Evolutionary conservation across 352 stramenopile species (phyloP).

Genomic region (Phytopythium sindhum): DNA sequence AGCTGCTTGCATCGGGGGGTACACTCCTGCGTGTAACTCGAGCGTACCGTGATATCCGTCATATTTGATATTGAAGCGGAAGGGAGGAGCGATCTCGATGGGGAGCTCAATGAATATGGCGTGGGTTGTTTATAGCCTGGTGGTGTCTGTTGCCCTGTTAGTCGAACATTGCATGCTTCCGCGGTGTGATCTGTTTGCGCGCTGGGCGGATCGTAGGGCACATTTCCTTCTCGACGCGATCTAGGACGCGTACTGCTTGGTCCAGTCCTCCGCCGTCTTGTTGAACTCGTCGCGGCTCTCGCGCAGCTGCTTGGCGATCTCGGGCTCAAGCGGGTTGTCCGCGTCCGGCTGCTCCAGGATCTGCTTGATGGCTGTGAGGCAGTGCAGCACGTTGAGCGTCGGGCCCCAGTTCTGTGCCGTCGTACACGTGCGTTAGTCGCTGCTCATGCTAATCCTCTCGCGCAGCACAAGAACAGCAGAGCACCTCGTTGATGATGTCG

Average conservation of each 20-base stretch:
- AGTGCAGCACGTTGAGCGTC: conserved; percentile 93
- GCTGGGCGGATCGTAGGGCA: not conserved
- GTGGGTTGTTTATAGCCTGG: no score
- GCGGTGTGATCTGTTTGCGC: not conserved
- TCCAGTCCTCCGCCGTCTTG: conserved; percentile 92
- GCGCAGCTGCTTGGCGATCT: conserved; percentile 93
- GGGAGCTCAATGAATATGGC: no score
- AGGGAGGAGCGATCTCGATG: no score
- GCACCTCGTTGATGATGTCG: conserved; percentile 90
- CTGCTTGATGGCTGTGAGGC: conserved; percentile 91
- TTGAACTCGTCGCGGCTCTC: conserved; percentile 93
- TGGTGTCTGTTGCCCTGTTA: no score
- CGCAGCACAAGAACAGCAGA: not conserved
- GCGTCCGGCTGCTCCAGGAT: conserved; percentile 93
- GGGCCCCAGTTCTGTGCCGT: conserved; percentile 91
- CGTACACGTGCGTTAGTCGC: not conserved
- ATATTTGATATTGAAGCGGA: no score
- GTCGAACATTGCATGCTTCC: not conserved
- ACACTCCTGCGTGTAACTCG: no score
- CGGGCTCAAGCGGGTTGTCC: conserved; percentile 96
- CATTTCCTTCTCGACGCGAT: not conserved
- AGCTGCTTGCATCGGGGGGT: no score
- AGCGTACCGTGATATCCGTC: no score
- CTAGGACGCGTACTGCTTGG: conserved; percentile 88
- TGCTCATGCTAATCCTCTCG: not conserved